Evolutionary conservation across 2,329 filamentous ascomycete genomes (phyloP).

Genomic region (Capronia epimyces): DNA sequence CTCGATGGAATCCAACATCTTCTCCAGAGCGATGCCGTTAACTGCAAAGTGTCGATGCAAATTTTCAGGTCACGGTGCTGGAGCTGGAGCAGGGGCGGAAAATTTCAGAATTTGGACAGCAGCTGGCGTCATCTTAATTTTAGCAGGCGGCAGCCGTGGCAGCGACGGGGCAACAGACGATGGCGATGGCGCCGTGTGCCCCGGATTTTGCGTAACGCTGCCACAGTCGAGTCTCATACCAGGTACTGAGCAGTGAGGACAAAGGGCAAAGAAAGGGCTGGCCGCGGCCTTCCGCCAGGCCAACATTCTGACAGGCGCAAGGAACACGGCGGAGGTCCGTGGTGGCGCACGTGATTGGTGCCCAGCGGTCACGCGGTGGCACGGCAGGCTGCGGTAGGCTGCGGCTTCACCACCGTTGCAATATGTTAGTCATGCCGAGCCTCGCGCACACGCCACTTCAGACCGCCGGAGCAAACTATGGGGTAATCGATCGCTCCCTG

Average conservation of each 20-base stretch:
- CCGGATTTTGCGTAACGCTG: slow-evolving; percentile 7
- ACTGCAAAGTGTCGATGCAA: slow-evolving; percentile 25
- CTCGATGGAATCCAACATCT: slow-evolving; percentile 16
- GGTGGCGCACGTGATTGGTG: too few relatives aligned
- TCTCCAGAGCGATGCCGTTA: slow-evolving; percentile 21
- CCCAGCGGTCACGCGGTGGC: not conserved
- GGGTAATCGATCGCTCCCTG: slow-evolving; percentile 17
- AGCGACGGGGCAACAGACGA: not conserved
- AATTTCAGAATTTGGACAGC: not conserved
- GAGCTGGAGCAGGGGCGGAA: not conserved
- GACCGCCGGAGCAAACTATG: slow-evolving; percentile 20
- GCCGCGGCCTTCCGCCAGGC: not conserved
- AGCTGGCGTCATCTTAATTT: slow-evolving; percentile 9
- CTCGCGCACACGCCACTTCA: slow-evolving; percentile 17
- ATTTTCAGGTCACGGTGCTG: slow-evolving; percentile 24
- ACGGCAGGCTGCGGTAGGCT: too few relatives aligned
- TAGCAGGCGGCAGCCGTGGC: not conserved
- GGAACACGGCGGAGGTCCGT: too few relatives aligned
- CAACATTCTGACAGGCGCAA: not conserved
- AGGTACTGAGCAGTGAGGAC: not conserved
- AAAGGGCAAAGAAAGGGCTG: not conserved
- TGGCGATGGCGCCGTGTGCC: not conserved
- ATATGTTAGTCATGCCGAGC: slow-evolving; percentile 24
- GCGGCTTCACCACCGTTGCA: slow-evolving; percentile 1
- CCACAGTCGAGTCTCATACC: too few relatives aligned